phyloP scores from a whole-genome alignment of 495 filamentous ascomycete species.

The Xylaria cubensis region DNA sequence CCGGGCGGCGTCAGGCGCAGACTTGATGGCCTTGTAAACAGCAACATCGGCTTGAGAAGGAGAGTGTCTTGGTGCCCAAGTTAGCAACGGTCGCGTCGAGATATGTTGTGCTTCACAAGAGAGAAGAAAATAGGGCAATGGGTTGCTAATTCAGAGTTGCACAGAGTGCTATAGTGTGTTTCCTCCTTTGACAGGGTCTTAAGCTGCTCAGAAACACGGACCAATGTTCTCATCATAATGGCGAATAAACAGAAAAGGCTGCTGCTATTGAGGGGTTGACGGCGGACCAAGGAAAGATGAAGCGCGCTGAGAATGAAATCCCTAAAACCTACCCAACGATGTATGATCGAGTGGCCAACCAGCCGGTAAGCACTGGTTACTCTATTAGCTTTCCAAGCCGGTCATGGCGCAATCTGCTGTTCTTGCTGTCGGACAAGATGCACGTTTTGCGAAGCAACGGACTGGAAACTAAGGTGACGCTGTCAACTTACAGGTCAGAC shows the following conservation, averaged over 20 bases:
- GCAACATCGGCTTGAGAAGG: conserved; percentile 96
- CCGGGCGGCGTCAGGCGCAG: conserved; percentile 76
- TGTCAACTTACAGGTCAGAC: conserved; percentile 74
- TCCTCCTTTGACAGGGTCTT: conserved; percentile 96
- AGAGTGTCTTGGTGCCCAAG: conserved; percentile 62
- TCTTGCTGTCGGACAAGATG: conserved; percentile 9
- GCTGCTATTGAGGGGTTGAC: conserved; percentile 28
- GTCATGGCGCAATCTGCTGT: conserved; percentile 24
- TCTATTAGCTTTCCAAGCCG: conserved; percentile 42
- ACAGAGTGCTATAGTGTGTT: conserved; percentile 72
- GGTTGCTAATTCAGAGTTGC: conserved; percentile 77
- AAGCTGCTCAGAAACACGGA: conserved; percentile 99
- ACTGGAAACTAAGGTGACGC: conserved; percentile 21
- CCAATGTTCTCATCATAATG: conserved; percentile 91
- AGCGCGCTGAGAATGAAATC: conserved; percentile 29
- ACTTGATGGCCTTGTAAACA: conserved; percentile 86
- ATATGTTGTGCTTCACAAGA: background rate
- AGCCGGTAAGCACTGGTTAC: conserved; percentile 84
- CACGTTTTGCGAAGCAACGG: conserved; percentile 3
- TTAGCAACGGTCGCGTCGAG: background rate
- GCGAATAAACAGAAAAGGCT: conserved; percentile 15
- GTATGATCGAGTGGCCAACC: conserved; percentile 89
- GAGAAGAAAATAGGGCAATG: conserved; percentile 17
- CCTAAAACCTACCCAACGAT: conserved; percentile 78
- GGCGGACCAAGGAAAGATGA: background rate